Conservation (phyloP, 495 filamentous ascomycete genomes). For the Tuber borchii region DNA sequence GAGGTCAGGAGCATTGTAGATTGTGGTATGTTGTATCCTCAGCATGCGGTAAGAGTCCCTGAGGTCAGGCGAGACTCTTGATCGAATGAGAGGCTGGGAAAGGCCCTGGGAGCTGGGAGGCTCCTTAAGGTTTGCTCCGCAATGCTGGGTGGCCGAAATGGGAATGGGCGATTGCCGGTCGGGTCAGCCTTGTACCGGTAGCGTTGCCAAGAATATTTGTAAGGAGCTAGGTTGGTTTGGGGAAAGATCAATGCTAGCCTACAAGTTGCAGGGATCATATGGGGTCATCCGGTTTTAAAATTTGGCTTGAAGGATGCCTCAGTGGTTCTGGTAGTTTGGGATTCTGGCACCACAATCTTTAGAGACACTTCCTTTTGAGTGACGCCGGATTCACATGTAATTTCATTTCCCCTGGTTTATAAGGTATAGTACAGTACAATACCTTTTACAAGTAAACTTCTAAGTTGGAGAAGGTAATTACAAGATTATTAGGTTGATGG, state of each 20-base stretch:
- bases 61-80: not conserved
- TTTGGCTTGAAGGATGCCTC: not conserved
- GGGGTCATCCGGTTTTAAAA: not conserved
- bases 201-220: not conserved
- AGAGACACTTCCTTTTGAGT: not conserved
- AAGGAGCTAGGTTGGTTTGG: not conserved
- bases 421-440: not conserved
- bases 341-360: not conserved
- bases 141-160: not conserved
- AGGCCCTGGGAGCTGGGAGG: not conserved
- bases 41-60: not conserved
- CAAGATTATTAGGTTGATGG: not conserved
- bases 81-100: not conserved
- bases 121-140: not conserved
- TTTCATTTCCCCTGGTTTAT: not conserved
- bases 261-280: not conserved
- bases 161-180: not conserved
- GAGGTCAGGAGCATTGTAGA: constrained; percentile 45
- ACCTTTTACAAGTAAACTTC: not conserved
- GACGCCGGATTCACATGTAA: not conserved
- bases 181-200: not conserved
- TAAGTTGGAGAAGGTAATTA: not conserved
- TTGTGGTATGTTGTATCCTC: not conserved
- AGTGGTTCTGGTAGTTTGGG: not conserved
- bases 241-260: not conserved